Percentiles rank a stretch among this genome's conserved stretches.
phyloP scores from a whole-genome alignment of 805 yeast genomes.

The Cyberlindnera bimundalis region DNA sequence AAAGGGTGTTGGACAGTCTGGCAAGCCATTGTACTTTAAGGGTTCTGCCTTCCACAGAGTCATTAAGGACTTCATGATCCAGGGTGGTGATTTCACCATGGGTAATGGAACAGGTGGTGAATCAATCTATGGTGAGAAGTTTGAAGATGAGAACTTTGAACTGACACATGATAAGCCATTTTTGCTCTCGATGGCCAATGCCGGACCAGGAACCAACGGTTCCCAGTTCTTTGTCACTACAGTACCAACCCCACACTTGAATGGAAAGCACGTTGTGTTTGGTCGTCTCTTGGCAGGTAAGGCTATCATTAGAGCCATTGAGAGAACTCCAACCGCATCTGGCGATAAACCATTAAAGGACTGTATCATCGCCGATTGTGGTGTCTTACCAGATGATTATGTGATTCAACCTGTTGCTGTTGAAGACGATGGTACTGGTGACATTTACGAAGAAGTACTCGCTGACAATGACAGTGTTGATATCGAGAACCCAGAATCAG shows the following conservation, averaged over 20 bases:
- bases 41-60: constrained; percentile 92
- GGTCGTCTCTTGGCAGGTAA: constrained; percentile 86
- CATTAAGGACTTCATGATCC: constrained; percentile 85
- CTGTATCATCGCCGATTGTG: constrained; percentile 75
- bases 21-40: constrained; percentile 69
- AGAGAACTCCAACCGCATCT: constrained; percentile 59
- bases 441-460: constrained; percentile 69
- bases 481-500: constrained; percentile 56
- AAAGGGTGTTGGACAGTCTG: constrained; percentile 59
- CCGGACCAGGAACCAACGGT: constrained; percentile 94
- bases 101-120: constrained; percentile 78
- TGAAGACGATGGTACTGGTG: constrained; percentile 79
- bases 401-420: constrained; percentile 41
- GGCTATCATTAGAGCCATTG: constrained; percentile 74
- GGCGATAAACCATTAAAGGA: constrained; percentile 70
- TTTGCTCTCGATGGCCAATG: constrained; percentile 92
- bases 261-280: constrained; percentile 95
- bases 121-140: constrained; percentile 78
- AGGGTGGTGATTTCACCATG: constrained; percentile 89
- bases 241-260: constrained; percentile 88
- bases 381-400: constrained; percentile 64
- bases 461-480: constrained; percentile 72
- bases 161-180: constrained; percentile 79
- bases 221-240: constrained; percentile 95
- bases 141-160: constrained; percentile 86